A percentile compares a stretch with the other conserved stretches of the same genome.
Evolutionary conservation across 2,329 filamentous ascomycete genomes (phyloP).

Genomic region (Zasmidium angulare): DNA sequence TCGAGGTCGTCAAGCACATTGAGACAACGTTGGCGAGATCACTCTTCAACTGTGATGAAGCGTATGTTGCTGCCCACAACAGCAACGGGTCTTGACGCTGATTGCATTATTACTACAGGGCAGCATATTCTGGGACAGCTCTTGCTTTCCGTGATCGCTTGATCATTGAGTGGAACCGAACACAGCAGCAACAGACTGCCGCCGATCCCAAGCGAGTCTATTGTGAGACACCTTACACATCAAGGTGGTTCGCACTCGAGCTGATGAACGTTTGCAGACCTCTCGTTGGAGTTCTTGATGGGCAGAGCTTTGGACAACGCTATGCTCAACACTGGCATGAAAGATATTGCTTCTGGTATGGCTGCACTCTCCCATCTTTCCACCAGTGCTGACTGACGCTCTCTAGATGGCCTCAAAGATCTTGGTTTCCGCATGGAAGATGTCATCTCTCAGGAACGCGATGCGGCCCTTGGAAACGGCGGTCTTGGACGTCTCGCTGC

Average conservation of each 20-base stretch:
- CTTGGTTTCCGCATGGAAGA: conserved; percentile 98
- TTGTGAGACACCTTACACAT: conserved; percentile 51
- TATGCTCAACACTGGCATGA: conserved; percentile 92
- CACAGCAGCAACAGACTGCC: conserved; percentile 92
- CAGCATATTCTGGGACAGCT: conserved; percentile 87
- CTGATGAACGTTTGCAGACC: conserved; percentile 52
- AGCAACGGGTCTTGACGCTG: neutral
- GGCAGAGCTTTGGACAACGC: conserved; percentile 95
- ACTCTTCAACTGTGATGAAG: conserved; percentile 96
- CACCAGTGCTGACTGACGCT: conserved; percentile 20
- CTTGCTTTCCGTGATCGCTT: conserved; percentile 90
- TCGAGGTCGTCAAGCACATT: conserved; percentile 86
- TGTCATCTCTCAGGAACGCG: conserved; percentile 89
- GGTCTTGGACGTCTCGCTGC: conserved; percentile 92
- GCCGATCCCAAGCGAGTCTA: conserved; percentile 91
- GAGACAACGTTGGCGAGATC: conserved; percentile 95
- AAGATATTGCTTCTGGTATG: conserved; percentile 77
- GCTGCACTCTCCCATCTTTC: neutral
- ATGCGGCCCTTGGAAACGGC: conserved; percentile 93
- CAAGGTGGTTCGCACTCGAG: neutral
- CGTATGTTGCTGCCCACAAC: conserved; percentile 37
- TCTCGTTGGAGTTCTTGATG: conserved; percentile 98
- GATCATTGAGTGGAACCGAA: conserved; percentile 96
- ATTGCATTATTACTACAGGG: conserved; percentile 46
- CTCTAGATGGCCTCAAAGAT: conserved; percentile 73